Evolutionary conservation across 371 early-diverging fungal species (phyloP).

Genomic region (Haplosporangium sp.): DNA sequence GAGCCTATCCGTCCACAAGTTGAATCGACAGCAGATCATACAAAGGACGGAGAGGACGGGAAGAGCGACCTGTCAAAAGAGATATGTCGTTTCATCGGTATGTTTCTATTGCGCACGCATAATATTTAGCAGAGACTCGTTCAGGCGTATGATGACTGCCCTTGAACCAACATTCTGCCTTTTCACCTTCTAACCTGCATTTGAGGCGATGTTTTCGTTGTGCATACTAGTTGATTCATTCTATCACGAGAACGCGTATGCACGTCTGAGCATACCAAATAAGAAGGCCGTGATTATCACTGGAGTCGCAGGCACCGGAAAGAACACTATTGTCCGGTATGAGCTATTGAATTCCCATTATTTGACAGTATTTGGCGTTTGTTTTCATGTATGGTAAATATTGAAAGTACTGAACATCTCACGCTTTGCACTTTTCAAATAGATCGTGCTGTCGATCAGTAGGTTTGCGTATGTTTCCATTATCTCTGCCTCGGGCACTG

Average conservation of each 20-base stretch:
- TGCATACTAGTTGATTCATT: slow-evolving; percentile 28
- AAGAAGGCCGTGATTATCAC: slow-evolving; percentile 37
- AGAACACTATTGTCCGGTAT: slow-evolving; percentile 31
- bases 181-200: no score
- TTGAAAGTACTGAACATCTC: no score
- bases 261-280: slow-evolving; percentile 40
- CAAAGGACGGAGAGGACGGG: not conserved
- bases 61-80: slow-evolving; percentile 18
- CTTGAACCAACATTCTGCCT: no score
- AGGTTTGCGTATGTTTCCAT: slow-evolving; percentile 20
- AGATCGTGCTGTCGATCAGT: slow-evolving; percentile 21
- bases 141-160: no score
- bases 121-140: no score
- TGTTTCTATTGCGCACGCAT: not conserved
- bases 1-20: no score
- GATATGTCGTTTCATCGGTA: slow-evolving; percentile 35
- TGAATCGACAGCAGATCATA: no score
- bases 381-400: not conserved
- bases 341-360: not conserved
- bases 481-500: slow-evolving; percentile 35
- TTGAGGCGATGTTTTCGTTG: not conserved
- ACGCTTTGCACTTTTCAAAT: no score
- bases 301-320: slow-evolving; percentile 49
- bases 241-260: slow-evolving; percentile 25
- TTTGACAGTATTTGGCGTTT: not conserved